Conservation (phyloP, 805 yeast species). For the Candida montana region DNA sequence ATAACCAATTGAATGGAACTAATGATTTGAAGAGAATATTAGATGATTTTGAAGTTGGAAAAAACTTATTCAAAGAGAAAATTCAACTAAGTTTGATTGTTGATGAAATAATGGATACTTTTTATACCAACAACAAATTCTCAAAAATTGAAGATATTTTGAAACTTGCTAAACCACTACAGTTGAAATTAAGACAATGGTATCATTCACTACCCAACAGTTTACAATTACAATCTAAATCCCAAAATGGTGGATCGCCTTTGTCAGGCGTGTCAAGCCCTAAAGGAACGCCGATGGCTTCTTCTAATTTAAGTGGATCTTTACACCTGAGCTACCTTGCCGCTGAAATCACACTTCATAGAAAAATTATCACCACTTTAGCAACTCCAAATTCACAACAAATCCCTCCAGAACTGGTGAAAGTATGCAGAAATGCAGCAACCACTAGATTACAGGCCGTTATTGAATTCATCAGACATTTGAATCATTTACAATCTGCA, state of each 20-base stretch:
- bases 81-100: slow-evolving; percentile 63
- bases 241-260: background rate
- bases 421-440: slow-evolving; percentile 83
- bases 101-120: slow-evolving; percentile 64
- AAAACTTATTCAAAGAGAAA: slow-evolving; percentile 59
- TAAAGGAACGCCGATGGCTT: slow-evolving; percentile 15
- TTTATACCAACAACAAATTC: slow-evolving; percentile 45
- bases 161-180: slow-evolving; percentile 75
- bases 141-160: slow-evolving; percentile 64
- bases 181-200: slow-evolving; percentile 66
- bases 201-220: slow-evolving; percentile 64
- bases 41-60: slow-evolving; percentile 65
- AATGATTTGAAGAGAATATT: slow-evolving; percentile 20
- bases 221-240: slow-evolving; percentile 37
- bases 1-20: slow-evolving; percentile 7
- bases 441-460: slow-evolving; percentile 77
- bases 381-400: slow-evolving; percentile 30
- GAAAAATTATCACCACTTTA: slow-evolving; percentile 55
- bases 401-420: slow-evolving; percentile 47
- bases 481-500: slow-evolving; percentile 29
- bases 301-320: slow-evolving; percentile 69
- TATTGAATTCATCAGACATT: slow-evolving; percentile 66
- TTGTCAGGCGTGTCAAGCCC: background rate
- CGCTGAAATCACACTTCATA: slow-evolving; percentile 80
- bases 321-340: slow-evolving; percentile 84